phyloP scores from a whole-genome alignment of 1,284 basidiomycete genomes.

The Phylloboletellus chloephorus region DNA sequence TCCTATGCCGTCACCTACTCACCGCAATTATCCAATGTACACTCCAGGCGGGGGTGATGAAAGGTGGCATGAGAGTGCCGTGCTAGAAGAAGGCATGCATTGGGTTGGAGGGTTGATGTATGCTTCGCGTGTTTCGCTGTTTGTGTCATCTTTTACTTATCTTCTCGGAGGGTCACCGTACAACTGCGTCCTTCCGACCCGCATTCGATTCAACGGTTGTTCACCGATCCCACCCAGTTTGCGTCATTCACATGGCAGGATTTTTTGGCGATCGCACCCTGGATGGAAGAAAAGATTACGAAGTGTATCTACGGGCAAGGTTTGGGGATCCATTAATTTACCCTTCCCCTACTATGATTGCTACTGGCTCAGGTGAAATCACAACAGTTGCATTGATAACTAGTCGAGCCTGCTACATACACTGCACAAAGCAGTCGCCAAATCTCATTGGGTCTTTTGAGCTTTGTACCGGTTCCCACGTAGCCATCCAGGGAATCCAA shows the following conservation, averaged over 20 bases:
- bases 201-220: no score
- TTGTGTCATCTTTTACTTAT: conserved; percentile 5
- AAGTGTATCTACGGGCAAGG: conserved; percentile 64
- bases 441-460: conserved; percentile 11
- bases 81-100: conserved; percentile 55
- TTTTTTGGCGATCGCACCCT: conserved; percentile 65
- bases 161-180: conserved; percentile 49
- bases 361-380: background rate
- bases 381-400: conserved; percentile 10
- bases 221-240: conserved; percentile 53
- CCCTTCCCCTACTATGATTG: background rate
- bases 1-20: conserved; percentile 50
- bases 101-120: conserved; percentile 75
- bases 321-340: conserved; percentile 46
- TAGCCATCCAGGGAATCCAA: background rate
- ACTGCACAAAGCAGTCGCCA: background rate
- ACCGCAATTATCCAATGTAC: conserved; percentile 64
- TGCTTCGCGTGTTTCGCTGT: conserved; percentile 20
- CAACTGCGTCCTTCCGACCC: conserved; percentile 52
- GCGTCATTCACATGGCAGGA: conserved; percentile 66
- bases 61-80: conserved; percentile 54
- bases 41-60: conserved; percentile 63
- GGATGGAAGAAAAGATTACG: conserved; percentile 61
- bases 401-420: conserved; percentile 2
- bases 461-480: conserved; percentile 15